Conservation (phyloP, 208 protist genomes). For the Phytomonas sp. region DNA sequence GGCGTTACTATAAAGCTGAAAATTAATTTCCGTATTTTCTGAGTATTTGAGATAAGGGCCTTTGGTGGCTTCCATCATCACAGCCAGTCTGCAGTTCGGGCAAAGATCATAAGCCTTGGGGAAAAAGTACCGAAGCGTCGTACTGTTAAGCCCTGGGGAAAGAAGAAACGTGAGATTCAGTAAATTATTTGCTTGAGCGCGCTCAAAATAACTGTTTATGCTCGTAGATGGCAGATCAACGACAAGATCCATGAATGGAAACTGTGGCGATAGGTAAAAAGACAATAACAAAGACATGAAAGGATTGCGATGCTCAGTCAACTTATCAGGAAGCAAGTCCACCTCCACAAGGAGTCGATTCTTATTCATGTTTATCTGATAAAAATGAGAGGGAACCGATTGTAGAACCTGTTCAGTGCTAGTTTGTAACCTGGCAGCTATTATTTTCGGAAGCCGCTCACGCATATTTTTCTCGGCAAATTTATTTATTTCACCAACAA, state of each 20-base stretch:
- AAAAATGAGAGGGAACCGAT: not conserved
- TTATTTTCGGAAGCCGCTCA: slow-evolving; percentile 22
- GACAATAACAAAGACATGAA: not conserved
- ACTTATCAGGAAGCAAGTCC: not conserved
- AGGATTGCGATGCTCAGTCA: not conserved
- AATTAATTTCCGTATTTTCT: not conserved
- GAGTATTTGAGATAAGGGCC: not conserved
- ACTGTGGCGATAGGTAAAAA: not conserved
- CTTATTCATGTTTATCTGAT: not conserved
- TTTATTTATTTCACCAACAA: slow-evolving; percentile 50
- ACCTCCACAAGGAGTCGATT: not conserved
- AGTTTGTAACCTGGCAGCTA: not conserved
- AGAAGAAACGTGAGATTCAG: slow-evolving; percentile 7
- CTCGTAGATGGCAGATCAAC: slow-evolving; percentile 14
- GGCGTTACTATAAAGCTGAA: not conserved
- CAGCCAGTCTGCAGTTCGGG: slow-evolving; percentile 34
- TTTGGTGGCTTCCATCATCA: slow-evolving; percentile 8
- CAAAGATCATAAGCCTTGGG: slow-evolving; percentile 43
- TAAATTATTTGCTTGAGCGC: slow-evolving; percentile 9
- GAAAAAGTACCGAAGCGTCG: slow-evolving; percentile 35
- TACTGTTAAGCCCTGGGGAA: slow-evolving; percentile 30
- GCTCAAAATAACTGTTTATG: slow-evolving; percentile 35
- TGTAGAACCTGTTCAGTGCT: not conserved
- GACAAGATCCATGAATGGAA: slow-evolving; percentile 21
- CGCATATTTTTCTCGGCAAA: slow-evolving; percentile 28